Conservation (phyloP, 2,329 filamentous ascomycete species). For the Allantophomopsis lycopodina region DNA sequence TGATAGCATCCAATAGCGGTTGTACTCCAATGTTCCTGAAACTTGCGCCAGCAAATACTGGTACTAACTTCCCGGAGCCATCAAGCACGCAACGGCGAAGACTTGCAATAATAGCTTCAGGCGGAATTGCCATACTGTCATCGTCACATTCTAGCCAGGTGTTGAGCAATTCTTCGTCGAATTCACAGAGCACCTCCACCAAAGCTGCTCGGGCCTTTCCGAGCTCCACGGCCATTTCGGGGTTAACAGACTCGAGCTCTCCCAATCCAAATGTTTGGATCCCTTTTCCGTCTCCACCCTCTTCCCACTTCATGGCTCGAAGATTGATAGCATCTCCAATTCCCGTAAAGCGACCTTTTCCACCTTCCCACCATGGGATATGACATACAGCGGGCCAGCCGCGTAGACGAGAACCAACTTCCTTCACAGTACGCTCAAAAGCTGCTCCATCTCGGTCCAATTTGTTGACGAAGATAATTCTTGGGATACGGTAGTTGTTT, state of each 20-base stretch:
- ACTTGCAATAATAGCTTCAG: slow-evolving; percentile 53
- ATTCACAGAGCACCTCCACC: slow-evolving; percentile 73
- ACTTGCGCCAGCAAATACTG: slow-evolving; percentile 83
- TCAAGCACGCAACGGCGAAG: slow-evolving; percentile 59
- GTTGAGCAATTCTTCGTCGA: slow-evolving; percentile 78
- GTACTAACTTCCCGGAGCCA: slow-evolving; percentile 61
- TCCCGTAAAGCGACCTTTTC: slow-evolving; percentile 63
- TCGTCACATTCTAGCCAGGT: slow-evolving; percentile 68
- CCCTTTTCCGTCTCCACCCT: slow-evolving; percentile 49
- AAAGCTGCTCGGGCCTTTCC: slow-evolving; percentile 63
- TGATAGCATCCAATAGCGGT: slow-evolving; percentile 75
- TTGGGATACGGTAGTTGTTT: slow-evolving; percentile 70
- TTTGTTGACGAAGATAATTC: slow-evolving; percentile 74
- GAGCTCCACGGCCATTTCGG: slow-evolving; percentile 47
- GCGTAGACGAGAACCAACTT: slow-evolving; percentile 66
- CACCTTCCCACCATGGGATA: slow-evolving; percentile 79
- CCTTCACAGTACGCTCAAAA: slow-evolving; percentile 74
- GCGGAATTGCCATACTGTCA: slow-evolving; percentile 53
- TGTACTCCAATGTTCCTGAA: slow-evolving; percentile 92
- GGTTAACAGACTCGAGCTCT: slow-evolving; percentile 33
- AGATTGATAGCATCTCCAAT: slow-evolving; percentile 73
- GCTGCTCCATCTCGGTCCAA: slow-evolving; percentile 69
- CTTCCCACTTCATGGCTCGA: slow-evolving; percentile 60
- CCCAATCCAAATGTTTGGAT: slow-evolving; percentile 41
- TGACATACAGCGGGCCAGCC: slow-evolving; percentile 88